Evolutionary conservation across 129 eudicot genomes (phyloP).

Genomic region (Ambrosia artemisiifolia): DNA sequence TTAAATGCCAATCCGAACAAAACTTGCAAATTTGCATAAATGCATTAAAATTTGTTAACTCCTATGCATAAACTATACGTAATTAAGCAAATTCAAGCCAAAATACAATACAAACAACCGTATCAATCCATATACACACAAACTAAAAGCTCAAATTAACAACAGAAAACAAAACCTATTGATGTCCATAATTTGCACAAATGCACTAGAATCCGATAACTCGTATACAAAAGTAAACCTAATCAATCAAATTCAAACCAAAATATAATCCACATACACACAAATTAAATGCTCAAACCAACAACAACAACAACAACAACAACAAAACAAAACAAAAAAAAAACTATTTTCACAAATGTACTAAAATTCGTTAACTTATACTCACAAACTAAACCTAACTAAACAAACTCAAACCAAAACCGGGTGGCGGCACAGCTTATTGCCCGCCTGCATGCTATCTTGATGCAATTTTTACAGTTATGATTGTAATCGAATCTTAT

Average conservation of each 20-base stretch:
- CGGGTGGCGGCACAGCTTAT: too few species aligned
- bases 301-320: not conserved
- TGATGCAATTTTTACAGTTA: too few species aligned
- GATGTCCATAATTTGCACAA: not conserved
- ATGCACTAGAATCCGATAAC: not conserved
- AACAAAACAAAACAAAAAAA: too few species aligned
- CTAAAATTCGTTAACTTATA: not conserved
- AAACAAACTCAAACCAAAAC: not conserved
- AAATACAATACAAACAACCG: not conserved
- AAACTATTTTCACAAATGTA: not conserved
- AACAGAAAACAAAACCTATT: not conserved
- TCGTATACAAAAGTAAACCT: not conserved
- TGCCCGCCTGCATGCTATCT: too few species aligned
- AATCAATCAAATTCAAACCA: constrained; percentile 10
- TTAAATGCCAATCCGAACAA: not conserved
- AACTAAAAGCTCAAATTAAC: not conserved
- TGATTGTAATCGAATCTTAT: too few species aligned
- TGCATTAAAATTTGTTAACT: not conserved
- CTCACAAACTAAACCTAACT: constrained; percentile 8
- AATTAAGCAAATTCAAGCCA: constrained; percentile 12
- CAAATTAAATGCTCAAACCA: not conserved
- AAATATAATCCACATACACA: constrained; percentile 1
- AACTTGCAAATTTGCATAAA: not conserved
- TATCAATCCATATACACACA: constrained; percentile 10
- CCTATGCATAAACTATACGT: not conserved